phyloP scores from a whole-genome alignment of 345 rosid species.

The Populus pruinosa region DNA sequence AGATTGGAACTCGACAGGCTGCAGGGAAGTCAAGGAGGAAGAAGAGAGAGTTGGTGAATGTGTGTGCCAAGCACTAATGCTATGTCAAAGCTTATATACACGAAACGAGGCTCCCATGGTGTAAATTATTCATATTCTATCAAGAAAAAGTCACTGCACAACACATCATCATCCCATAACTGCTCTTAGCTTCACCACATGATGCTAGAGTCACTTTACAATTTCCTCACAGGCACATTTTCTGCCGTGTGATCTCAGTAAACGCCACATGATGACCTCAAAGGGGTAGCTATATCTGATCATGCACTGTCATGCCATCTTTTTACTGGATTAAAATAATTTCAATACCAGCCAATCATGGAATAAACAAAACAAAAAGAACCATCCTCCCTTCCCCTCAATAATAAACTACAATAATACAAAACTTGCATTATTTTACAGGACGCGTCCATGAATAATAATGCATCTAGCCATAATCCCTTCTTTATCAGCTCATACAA shows the following conservation, averaged over 20 bases:
- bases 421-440: neutral
- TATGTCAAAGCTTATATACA: neutral
- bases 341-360: constrained; percentile 22
- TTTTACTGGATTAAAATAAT: neutral
- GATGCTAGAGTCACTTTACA: constrained; percentile 7
- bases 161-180: constrained; percentile 16
- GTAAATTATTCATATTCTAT: neutral
- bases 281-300: neutral
- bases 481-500: neutral
- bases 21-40: neutral
- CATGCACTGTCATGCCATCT: neutral
- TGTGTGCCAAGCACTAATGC: constrained; percentile 3
- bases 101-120: neutral
- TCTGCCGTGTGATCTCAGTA: constrained; percentile 7
- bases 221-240: constrained; percentile 5
- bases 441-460: neutral
- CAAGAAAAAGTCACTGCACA: constrained; percentile 33
- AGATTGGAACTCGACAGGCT: neutral
- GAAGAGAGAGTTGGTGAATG: neutral
- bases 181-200: neutral
- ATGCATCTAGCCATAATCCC: neutral
- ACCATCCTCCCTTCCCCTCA: neutral
- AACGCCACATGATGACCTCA: neutral
- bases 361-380: neutral
- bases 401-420: neutral